phyloP scores from a whole-genome alignment of 495 filamentous ascomycete genomes.

The Penicillium simplicissimum region DNA sequence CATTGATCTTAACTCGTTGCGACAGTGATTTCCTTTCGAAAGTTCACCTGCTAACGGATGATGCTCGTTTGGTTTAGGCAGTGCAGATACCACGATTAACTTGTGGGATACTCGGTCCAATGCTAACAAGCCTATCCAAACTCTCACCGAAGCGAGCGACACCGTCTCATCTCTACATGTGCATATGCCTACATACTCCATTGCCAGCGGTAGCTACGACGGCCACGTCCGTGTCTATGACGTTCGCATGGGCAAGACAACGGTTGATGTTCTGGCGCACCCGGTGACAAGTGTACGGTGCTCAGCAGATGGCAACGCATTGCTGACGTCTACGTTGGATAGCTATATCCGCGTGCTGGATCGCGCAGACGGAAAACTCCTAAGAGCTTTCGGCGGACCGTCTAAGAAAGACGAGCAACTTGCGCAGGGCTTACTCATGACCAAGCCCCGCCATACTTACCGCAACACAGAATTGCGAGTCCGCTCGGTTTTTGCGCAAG shows the following conservation, averaged over 20 bases:
- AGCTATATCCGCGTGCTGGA: slow-evolving; percentile 80
- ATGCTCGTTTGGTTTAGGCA: slow-evolving; percentile 47
- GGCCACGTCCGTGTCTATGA: slow-evolving; percentile 84
- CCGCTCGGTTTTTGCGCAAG: slow-evolving; percentile 68
- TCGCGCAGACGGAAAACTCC: slow-evolving; percentile 65
- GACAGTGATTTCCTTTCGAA: neutral
- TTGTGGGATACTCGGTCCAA: slow-evolving; percentile 78
- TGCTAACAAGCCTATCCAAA: slow-evolving; percentile 70
- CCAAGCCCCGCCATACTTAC: slow-evolving; percentile 34
- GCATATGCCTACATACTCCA: slow-evolving; percentile 44
- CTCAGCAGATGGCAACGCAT: slow-evolving; percentile 68
- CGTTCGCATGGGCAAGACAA: slow-evolving; percentile 73
- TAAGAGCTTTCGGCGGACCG: slow-evolving; percentile 67
- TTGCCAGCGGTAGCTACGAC: slow-evolving; percentile 75
- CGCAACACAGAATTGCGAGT: slow-evolving; percentile 70
- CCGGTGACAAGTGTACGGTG: slow-evolving; percentile 67
- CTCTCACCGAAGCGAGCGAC: slow-evolving; percentile 76
- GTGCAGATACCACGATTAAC: slow-evolving; percentile 78
- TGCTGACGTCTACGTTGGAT: slow-evolving; percentile 78
- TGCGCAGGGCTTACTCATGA: neutral
- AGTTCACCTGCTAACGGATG: neutral
- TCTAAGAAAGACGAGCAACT: slow-evolving; percentile 29
- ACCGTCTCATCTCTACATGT: slow-evolving; percentile 63
- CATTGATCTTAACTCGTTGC: neutral
- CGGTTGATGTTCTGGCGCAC: slow-evolving; percentile 64